These are phyloP conservation scores for Pelargonium fulgidum DNA, from an alignment of 441 rosid species.

Conservation along the genomic window DNA sequence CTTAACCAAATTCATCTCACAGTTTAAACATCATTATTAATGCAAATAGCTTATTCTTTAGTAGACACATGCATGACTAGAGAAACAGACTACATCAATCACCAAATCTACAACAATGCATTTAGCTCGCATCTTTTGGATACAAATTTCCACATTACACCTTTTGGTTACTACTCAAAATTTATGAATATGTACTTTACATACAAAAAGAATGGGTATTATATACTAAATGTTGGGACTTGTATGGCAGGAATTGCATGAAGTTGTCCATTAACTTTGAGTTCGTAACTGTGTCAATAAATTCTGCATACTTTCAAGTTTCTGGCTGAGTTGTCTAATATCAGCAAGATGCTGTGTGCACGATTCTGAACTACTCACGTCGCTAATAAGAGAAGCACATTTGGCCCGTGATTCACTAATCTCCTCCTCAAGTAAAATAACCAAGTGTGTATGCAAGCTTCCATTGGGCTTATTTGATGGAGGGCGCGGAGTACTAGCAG, in stretches of 20 bases:
- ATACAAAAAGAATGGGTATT: background rate
- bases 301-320: slow-evolving; percentile 59
- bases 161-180: background rate
- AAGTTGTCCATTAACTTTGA: slow-evolving; percentile 35
- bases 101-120: no score
- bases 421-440: slow-evolving; percentile 69
- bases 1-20: no score
- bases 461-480: slow-evolving; percentile 27
- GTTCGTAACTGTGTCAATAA: slow-evolving; percentile 53
- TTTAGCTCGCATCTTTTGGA: background rate
- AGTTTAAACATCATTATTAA: no score
- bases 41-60: no score
- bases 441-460: slow-evolving; percentile 16
- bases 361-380: slow-evolving; percentile 35
- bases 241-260: background rate
- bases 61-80: no score
- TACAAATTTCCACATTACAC: background rate
- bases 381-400: slow-evolving; percentile 44
- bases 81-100: no score
- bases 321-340: slow-evolving; percentile 49
- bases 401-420: slow-evolving; percentile 52
- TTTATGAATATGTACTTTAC: background rate
- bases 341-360: slow-evolving; percentile 30
- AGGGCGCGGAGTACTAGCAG: slow-evolving; percentile 32
- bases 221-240: background rate